A percentile compares a stretch with the other conserved stretches of the same genome.
phyloP scores from a whole-genome alignment of 2,329 filamentous ascomycete species.

The Ophiostoma pallidulum region DNA sequence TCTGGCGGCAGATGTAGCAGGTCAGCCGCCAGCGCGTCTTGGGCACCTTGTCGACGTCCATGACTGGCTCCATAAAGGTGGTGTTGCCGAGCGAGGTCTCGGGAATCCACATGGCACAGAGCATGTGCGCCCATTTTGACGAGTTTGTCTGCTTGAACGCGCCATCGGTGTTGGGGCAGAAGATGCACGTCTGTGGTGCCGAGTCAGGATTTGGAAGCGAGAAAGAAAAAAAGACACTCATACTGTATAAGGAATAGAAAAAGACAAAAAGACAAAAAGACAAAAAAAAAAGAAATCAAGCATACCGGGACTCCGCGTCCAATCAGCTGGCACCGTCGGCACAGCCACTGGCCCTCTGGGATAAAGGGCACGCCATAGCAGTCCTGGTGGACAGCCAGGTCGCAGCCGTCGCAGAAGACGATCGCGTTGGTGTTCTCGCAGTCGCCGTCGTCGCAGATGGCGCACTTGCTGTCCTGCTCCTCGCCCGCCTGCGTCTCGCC shows the following conservation, averaged over 20 bases:
- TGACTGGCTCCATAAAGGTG: conserved; percentile 96
- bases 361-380: conserved; percentile 99
- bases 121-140: conserved; percentile 90
- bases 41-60: conserved; percentile 95
- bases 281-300: conserved; percentile 13
- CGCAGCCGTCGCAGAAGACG: conserved; percentile 96
- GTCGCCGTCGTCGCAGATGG: conserved; percentile 97
- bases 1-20: conserved; percentile 95
- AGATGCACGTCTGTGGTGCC: conserved; percentile 68
- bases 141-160: conserved; percentile 98
- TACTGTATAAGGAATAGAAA: not conserved
- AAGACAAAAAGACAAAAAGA: conserved; percentile 13
- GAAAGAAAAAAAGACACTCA: no score
- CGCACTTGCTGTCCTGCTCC: conserved; percentile 94
- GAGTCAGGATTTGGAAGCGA: conserved; percentile 2
- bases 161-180: conserved; percentile 94
- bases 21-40: conserved; percentile 86
- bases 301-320: conserved; percentile 78
- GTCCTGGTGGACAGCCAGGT: conserved; percentile 94
- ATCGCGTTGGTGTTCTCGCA: conserved; percentile 99
- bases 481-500: conserved; percentile 78
- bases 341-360: conserved; percentile 96
- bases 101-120: conserved; percentile 98
- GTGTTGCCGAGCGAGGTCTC: conserved; percentile 93
- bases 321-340: conserved; percentile 91